Base-by-base conservation (phyloP, 148 eudicot species). In the Camellia japonica region DNA sequence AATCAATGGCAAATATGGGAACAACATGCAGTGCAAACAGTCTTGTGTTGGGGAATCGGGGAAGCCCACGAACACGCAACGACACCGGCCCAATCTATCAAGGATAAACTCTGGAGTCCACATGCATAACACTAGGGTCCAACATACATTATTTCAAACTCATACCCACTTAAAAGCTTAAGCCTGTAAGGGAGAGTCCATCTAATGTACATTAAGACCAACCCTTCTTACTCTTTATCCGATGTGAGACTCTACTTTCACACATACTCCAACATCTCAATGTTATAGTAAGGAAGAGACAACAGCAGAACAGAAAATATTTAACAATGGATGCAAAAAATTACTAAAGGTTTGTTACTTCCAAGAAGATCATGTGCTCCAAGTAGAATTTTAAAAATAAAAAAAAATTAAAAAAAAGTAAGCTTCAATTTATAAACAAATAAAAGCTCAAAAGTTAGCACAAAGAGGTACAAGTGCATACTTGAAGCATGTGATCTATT, bases 401-500 rank as follows among this genome's bases (percentile, higher is more conserved):
- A 18, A 60, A 60, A 7, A 60, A 60, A 60, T 11, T 1, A 7
- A 7, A 47, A 49, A 49, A 49, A 7, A 49, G 52, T 43, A 30
- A 62, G 71, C 41, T 49, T 64, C 12, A 77, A 20, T 23, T 5
- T 14, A 8, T 23, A 18, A 30, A 56, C 0, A 49, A 47, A 66
- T 41, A 77, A 23, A 23, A 19, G 71, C 51, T 43, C 1, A 52
- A 63, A 61, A 10, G 7, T n/a, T 18, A 56, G 49, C 38, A 65
- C 46, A 30, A 12, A 42, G 46, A 14, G 68, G 46, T 61, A 62
- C 7, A 43, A 49, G 78, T 20, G 77, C 86, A 43, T 77, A 94
- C 98, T 84, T 94, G 98, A 82, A 94, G 93, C 51, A 89, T 92
- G 84, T 94, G 93, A 81, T 94, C 98, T 47, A 94, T 68, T 82